Evolutionary conservation across 495 filamentous ascomycete species (phyloP).

Genomic region (Penicillium parvum): DNA sequence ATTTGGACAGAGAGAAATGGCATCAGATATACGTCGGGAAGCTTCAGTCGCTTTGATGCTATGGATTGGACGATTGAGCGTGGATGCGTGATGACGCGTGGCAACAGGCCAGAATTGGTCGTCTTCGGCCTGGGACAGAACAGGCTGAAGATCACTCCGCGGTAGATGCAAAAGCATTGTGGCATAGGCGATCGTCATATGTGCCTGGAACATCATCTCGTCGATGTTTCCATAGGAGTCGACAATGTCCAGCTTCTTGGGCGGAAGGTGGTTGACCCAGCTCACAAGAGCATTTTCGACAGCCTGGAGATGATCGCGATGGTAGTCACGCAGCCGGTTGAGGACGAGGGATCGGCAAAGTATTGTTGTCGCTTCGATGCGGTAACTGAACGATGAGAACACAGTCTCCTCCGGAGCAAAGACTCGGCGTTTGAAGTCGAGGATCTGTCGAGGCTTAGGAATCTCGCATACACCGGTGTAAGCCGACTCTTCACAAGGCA

Average conservation of each 20-base stretch:
- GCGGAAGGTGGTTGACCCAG: conserved; percentile 41
- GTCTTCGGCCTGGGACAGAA: conserved; percentile 22
- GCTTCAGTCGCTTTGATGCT: conserved; percentile 44
- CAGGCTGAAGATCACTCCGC: conserved; percentile 35
- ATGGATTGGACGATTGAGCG: conserved; percentile 36
- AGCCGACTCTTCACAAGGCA: conserved; percentile 38
- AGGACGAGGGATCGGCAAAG: conserved; percentile 35
- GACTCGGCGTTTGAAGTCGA: conserved; percentile 34
- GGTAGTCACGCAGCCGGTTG: conserved; percentile 32
- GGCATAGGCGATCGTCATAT: conserved; percentile 37
- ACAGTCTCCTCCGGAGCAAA: conserved; percentile 33
- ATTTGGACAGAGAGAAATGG: conserved; percentile 36
- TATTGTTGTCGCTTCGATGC: conserved; percentile 39
- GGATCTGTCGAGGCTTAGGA: conserved; percentile 26
- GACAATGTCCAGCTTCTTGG: conserved; percentile 40
- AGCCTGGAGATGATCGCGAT: conserved; percentile 40
- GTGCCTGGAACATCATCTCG: conserved; percentile 46
- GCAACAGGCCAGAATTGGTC: conserved; percentile 27
- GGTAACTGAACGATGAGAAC: conserved; percentile 42
- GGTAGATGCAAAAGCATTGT: conserved; percentile 41
- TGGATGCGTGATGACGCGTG: conserved; percentile 31
- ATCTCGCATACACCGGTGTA: conserved; percentile 28
- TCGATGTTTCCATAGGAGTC: conserved; percentile 42
- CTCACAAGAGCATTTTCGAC: conserved; percentile 43
- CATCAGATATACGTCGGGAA: conserved; percentile 35